These are phyloP conservation scores for Stellera chamaejasme DNA, from an alignment of 345 rosid genomes.

Conservation along the genomic window DNA sequence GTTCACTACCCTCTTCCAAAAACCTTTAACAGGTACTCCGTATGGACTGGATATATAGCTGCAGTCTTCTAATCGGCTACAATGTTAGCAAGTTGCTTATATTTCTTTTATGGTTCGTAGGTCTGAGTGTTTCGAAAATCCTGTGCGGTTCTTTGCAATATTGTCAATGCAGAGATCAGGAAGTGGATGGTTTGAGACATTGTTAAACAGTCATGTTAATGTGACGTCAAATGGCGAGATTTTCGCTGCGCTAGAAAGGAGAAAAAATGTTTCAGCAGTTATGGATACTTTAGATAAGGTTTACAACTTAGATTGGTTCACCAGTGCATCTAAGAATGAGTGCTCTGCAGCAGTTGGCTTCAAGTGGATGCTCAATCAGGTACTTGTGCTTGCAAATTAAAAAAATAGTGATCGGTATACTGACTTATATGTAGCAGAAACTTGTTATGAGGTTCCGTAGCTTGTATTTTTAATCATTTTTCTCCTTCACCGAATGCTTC, in stretches of 20 bases:
- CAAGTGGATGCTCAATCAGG: slow-evolving; percentile 99
- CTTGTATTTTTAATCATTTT: too few relatives aligned
- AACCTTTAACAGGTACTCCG: slow-evolving; percentile 67
- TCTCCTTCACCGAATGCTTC: too few relatives aligned
- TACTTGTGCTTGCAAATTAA: slow-evolving; percentile 16
- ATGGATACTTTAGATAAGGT: slow-evolving; percentile 60
- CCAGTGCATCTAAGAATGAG: slow-evolving; percentile 90
- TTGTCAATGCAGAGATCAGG: slow-evolving; percentile 97
- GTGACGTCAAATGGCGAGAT: slow-evolving; percentile 96
- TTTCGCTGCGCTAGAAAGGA: slow-evolving; percentile 53
- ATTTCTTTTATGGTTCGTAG: slow-evolving; percentile 23
- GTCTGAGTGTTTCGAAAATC: slow-evolving; percentile 67
- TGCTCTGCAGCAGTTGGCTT: slow-evolving; percentile 96
- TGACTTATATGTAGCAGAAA: not conserved
- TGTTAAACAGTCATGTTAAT: slow-evolving; percentile 84
- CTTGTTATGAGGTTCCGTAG: too few relatives aligned
- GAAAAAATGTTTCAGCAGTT: slow-evolving; percentile 59
- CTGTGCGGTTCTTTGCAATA: slow-evolving; percentile 77
- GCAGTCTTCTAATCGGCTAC: too few relatives aligned
- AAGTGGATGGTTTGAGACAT: slow-evolving; percentile 97
- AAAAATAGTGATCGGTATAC: not conserved
- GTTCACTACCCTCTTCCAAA: slow-evolving; percentile 76
- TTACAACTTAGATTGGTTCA: slow-evolving; percentile 84
- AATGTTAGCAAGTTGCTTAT: not conserved
- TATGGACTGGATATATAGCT: too few relatives aligned